Percentiles rank a stretch among this genome's conserved stretches.
phyloP scores from a whole-genome alignment of 2,329 filamentous ascomycete genomes.

The Phoma sp. region DNA sequence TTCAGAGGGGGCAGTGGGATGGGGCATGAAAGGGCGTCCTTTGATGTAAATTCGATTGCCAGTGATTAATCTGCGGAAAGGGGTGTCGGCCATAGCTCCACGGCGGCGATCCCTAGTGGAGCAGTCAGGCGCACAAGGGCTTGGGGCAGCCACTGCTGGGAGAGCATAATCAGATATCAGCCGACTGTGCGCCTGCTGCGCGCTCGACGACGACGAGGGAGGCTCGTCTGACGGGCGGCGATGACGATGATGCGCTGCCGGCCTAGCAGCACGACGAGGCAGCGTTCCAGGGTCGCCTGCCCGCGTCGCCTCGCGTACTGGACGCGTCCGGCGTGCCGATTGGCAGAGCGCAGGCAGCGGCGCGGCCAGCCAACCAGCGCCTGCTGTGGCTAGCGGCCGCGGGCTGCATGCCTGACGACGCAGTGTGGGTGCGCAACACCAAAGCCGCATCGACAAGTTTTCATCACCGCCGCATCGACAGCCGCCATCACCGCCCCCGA shows the following conservation, averaged over 20 bases:
- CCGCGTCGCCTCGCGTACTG: conserved; percentile 3
- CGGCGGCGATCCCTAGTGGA: conserved; percentile 13
- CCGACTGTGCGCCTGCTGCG: conserved; percentile 1
- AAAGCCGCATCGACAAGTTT: conserved; percentile 16
- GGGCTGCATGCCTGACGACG: not conserved
- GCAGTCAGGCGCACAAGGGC: conserved; percentile 3
- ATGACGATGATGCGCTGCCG: not conserved
- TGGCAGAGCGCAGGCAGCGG: conserved; percentile 19
- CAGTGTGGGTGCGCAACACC: conserved; percentile 18
- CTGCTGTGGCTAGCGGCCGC: conserved; percentile 1
- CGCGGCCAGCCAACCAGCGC: too few relatives aligned
- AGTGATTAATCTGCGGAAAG: conserved; percentile 20
- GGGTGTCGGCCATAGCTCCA: conserved; percentile 15
- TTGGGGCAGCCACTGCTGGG: not conserved
- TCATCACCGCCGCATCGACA: conserved; percentile 23
- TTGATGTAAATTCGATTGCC: conserved; percentile 16
- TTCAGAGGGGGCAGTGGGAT: conserved; percentile 33
- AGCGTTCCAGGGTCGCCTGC: not conserved
- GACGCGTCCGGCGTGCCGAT: conserved; percentile 20
- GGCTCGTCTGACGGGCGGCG: not conserved
- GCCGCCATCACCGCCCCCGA: too few relatives aligned
- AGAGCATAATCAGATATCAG: too few relatives aligned
- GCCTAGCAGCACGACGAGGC: not conserved
- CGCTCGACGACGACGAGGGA: not conserved
- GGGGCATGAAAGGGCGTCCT: conserved; percentile 39